Evolutionary conservation across 495 filamentous ascomycete species (phyloP).

Genomic region (Chaetomium tenue): DNA sequence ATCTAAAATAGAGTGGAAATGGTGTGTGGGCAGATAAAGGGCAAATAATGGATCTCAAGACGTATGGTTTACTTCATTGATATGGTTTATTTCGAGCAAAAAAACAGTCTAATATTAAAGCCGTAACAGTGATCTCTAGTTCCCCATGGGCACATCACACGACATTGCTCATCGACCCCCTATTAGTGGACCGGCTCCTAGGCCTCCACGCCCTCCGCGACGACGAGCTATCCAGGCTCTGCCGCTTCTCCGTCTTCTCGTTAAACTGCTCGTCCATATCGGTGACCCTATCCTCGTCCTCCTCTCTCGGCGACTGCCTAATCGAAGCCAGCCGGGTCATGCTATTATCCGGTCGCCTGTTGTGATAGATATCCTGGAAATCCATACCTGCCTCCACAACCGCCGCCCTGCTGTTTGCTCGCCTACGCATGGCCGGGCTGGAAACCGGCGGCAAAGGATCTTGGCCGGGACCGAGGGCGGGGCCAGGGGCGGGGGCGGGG

Average conservation of each 20-base stretch:
- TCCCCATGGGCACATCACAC: conserved; percentile 15
- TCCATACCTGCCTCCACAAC: conserved; percentile 35
- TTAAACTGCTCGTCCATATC: conserved; percentile 11
- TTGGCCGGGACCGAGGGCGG: not conserved
- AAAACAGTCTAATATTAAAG: not conserved
- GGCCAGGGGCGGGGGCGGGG: not conserved
- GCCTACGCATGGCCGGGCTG: conserved; percentile 10
- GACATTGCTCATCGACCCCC: conserved; percentile 17
- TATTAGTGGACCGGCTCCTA: conserved; percentile 18
- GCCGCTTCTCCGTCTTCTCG: conserved; percentile 39
- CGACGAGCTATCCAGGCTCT: conserved; percentile 22
- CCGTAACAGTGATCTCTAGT: not conserved
- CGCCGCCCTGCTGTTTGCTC: conserved; percentile 28
- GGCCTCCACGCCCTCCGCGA: conserved; percentile 20
- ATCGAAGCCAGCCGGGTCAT: conserved; percentile 28
- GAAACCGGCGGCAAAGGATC: not conserved
- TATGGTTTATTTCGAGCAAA: not conserved
- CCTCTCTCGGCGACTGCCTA: conserved; percentile 27
- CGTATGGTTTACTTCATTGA: not conserved
- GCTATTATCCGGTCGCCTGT: conserved; percentile 25
- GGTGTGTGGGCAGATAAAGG: not conserved
- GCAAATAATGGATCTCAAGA: not conserved
- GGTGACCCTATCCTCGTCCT: conserved; percentile 16
- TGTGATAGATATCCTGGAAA: conserved; percentile 38
- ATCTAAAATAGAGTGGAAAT: not conserved